Evolutionary conservation across 306 rosid species (phyloP).

Genomic region (Vachellia collinsii): DNA sequence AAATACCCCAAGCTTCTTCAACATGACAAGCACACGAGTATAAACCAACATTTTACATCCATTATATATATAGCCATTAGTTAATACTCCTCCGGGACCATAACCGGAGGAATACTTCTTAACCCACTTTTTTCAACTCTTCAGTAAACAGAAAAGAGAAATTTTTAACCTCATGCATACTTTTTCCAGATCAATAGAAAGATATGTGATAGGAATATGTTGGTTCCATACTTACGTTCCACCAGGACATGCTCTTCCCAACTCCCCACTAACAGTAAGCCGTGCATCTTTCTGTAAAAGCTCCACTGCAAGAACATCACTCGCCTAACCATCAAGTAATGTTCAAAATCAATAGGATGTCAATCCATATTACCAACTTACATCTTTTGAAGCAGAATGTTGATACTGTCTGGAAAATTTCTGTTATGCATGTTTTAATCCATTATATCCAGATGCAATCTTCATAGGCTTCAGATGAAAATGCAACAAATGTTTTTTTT

Average conservation of each 20-base stretch:
- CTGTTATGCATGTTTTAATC: not conserved
- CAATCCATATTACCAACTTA: conserved; percentile 6
- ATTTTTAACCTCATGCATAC: not conserved
- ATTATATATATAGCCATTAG: not conserved
- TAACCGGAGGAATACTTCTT: not conserved
- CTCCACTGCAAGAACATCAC: conserved; percentile 97
- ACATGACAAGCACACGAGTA: not conserved
- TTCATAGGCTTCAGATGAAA: conserved; percentile 1
- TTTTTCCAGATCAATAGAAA: conserved; percentile 20
- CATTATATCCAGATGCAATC: conserved; percentile 3
- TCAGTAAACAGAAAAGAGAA: conserved; percentile 14
- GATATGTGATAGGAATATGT: conserved; percentile 1
- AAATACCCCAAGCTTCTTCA: conserved; percentile 18
- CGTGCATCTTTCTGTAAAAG: conserved; percentile 95
- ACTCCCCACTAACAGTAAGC: conserved; percentile 79
- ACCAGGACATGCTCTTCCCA: conserved; percentile 83
- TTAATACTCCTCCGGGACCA: not conserved
- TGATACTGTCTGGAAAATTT: not conserved
- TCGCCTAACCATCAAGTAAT: conserved; percentile 66
- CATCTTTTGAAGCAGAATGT: not conserved
- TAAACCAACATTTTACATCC: not conserved
- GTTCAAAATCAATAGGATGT: not conserved
- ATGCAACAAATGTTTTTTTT: conserved; percentile 17
- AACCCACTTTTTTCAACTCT: conserved; percentile 22
- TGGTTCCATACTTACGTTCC: conserved; percentile 72